Evolutionary conservation across 139 green algal species (phyloP).

Genomic region (Pleodorina starrii): DNA sequence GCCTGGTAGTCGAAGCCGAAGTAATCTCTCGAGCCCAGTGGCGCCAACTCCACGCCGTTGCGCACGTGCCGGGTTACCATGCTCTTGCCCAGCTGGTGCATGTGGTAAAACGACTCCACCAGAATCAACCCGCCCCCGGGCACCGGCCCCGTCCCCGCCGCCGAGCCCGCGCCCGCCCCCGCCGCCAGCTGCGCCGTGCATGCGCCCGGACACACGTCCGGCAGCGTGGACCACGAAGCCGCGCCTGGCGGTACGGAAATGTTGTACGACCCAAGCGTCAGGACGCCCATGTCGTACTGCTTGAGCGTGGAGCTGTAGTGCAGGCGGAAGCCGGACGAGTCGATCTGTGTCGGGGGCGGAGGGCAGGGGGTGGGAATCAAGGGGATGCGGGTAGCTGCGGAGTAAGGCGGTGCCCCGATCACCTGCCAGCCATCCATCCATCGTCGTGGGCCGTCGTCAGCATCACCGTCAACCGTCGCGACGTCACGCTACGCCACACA

Average conservation of each 20-base stretch:
- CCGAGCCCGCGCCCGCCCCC: no score
- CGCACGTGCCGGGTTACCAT: constrained; percentile 35
- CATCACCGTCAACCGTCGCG: no score
- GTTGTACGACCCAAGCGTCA: constrained; percentile 3
- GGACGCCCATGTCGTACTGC: constrained; percentile 40
- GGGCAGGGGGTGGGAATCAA: no score
- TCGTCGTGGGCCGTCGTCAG: no score
- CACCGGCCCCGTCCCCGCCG: no score
- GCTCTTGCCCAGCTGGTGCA: constrained; percentile 8
- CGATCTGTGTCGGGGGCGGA: no score
- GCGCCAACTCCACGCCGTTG: neutral
- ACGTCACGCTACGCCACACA: no score
- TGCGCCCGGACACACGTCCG: neutral
- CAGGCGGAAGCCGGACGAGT: constrained; percentile 16
- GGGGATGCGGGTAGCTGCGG: no score
- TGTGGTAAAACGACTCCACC: constrained; percentile 41
- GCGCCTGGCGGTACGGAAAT: constrained; percentile 27
- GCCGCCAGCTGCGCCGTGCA: neutral
- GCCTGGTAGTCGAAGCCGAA: constrained; percentile 28
- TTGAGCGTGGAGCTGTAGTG: constrained; percentile 26
- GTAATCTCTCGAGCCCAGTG: constrained; percentile 12
- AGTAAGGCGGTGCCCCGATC: no score
- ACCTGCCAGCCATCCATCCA: no score
- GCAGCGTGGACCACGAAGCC: neutral
- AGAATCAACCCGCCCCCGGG: neutral